Base-by-base conservation (phyloP, 148 eudicot genomes). In the Dianthus caryophyllus region DNA sequence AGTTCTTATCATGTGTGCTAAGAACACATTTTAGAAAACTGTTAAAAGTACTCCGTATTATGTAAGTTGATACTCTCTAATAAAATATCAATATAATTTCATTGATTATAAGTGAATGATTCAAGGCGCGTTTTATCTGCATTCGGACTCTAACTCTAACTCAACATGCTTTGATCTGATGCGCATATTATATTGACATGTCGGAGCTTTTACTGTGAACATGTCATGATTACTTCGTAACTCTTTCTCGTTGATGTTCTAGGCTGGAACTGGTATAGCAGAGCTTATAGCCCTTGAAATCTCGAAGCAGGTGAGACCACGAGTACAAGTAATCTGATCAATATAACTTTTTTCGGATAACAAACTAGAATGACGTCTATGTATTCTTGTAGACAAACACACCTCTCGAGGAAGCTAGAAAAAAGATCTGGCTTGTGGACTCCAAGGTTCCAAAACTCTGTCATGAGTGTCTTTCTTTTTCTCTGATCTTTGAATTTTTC, bases 261-360 rank as follows among this genome's bases (percentile, higher is more conserved):
- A 91, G 97, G 97, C 97, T 75, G 97, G 97, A 25, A 91, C 97
- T 17, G 97, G 97, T 20, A 94, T 94, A 31, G 98, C 96, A 16
- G 98, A 94, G 62, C 98, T 94, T 67, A 94, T 94, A 66, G 96
- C 97, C 65, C 88, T 84, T 21, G 90, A 94, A 80, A 94, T 94
- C 64, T 90, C 98, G 62, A 94, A 94, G 77, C 98, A 94, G 95
- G 98, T 94, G 36, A 57, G 76, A 17, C 30, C 44, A 13, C 22
- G 48, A 63, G 27, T 49, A 50, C 58, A 70, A 53, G 29, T 49
- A 6, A 22, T 53, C 51, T 18, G 13, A 44, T 43, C 25, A 24
- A 6, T 58, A 3, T 66, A 27, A 14, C 9, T 52, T 44, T 55
- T 39, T 10, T 49, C 47, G 36, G 26, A n/a, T 49, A 26, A 13